Evolutionary conservation across 345 rosid species (phyloP), one percentile per base, ranked within the genome.

Genomic region (Anastatica hierochuntica): DNA sequence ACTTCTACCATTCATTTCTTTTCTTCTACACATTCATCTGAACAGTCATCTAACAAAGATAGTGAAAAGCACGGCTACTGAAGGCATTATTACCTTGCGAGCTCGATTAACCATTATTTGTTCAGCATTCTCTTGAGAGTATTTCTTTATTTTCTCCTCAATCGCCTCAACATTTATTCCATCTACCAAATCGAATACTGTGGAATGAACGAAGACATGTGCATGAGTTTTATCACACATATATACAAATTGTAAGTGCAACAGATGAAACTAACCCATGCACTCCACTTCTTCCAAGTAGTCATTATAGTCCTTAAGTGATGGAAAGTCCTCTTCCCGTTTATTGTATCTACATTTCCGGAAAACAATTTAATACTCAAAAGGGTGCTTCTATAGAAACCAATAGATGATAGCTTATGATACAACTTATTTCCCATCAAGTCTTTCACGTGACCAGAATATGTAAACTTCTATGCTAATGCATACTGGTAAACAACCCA

Each of bases 251-350:
- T 13, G 33, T 15, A 49, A 27, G 14, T 57, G 9, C 5, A 33
- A 30, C n/a, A 62, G 38, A 53, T 53, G 49, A 43, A 49, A 66
- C 90, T 54, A 67, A 94, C 99, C 69, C 94, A 94, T 88, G 53
- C 85, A 84, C 76, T 94, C 99, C 33, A 94, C 95, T 66, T 85
- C 89, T 71, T 88, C 97, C 77, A 88, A 76, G 71, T 83, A 88
- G 76, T 94, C 92, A 69, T 88, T 85, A 72, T 88, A 94, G 54
- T 85, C 99, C 45, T 31, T 74, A 62, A 88, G 37, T 31, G 87
- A 78, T 18, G 83, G 72, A 51, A 88, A 94, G 73, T 85, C 97
- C 5, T 88, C 95, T 70, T 85, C 88, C 60, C 90, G 75, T 75
- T 77, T 94, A 62, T 94, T 94, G 71, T 45, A 94, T 77, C 99